Evolutionary conservation across 345 rosid genomes (phyloP), one percentile per base, ranked within the genome.

Genomic region (Salix dunnii): DNA sequence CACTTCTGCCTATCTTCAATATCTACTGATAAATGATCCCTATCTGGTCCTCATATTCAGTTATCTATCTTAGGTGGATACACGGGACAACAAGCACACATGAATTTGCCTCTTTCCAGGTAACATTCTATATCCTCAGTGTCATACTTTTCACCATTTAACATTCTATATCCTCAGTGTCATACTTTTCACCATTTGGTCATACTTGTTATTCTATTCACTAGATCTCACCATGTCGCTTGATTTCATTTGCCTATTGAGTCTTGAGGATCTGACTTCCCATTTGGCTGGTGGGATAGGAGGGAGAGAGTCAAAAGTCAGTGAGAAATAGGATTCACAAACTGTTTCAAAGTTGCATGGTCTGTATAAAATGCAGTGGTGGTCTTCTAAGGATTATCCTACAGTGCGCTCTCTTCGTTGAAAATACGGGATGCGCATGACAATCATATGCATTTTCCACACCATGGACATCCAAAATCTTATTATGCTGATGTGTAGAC

Each of bases 21-120:
- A n/a, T 7, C 17, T 21, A 65, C 42, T 3, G 48, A 72, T 28
- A 6, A 72, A 27, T 21, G 71, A 67, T 53, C 27, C 43, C 23
- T 11, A 28, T 5, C 13, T 27, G 21, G 62, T 60, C 66, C 18
- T 79, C 67, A 78, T 36, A 77, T 76, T 77, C 55, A 53, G 62
- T 76, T 42, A 60, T 66, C 67, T 30, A 67, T 79, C 30, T 51
- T 82, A 90, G 94, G 87, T 83, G 68, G 84, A 73, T 85, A 73
- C 77, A 63, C 75, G 72, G 89, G 84, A 58, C 87, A 82, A 73
- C 90, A 88, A 82, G 49, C 80, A 71, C 77, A 80, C 27, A 73
- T 73, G 58, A 77, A 75, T 68, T 72, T 74, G 77, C 83, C 76
- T 62, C 77, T 81, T 78, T 82, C 84, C 61, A 77, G 93, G 93